Evolutionary conservation across 1,284 basidiomycete genomes (phyloP), one percentile per base, ranked within the genome.

Genomic region (Apiotrichum brassicae): DNA sequence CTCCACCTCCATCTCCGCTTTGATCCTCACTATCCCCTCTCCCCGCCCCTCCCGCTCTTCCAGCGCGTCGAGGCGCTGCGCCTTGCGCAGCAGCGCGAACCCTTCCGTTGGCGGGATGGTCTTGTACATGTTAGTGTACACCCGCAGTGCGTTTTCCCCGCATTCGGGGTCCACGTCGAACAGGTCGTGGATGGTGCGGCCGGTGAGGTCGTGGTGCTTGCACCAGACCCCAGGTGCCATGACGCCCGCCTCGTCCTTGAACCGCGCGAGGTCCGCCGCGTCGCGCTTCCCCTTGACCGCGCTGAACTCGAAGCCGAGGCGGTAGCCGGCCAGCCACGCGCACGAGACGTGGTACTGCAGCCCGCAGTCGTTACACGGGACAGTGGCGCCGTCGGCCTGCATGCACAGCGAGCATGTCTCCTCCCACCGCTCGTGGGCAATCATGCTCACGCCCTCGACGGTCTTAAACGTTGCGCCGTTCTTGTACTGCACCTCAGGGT

Each of bases 271-370:
- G 9, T 79, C 76, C 0, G 81, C 81, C 1, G 78, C 76, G 45
- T 83, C 78, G 46, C 83, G 78, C 23, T 34, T 25, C 48, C 80
- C 83, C 72, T 89, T 88, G 23, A 86, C 87, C 40, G 85, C 80
- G 58, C 84, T 82, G 40, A 97, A 81, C 73, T 95, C 90, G 69
- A 97, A 97, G 18, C 87, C 91, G 58, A 97, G 87, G 58, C 79
- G 84, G 73, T 84, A 82, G 0, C 84, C 85, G 20, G 82, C 77
- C 47, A 79, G 80, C 86, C 86, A 95, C 12, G 91, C 94, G 66
- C 94, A 98, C 0, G 87, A 85, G 11, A 85, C 79, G 70, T 98
- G 94, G 68, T 85, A 92, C 50, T 85, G 81, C 45, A 79, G 80
- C 7, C 76, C 74, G 68, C 94, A 97, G 58, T 91, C 88, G 34